Percentiles rank a stretch among this genome's conserved stretches.
phyloP scores from a whole-genome alignment of 192 early-diverging fungal genomes.

The Phlyctochytrium bullatum region DNA sequence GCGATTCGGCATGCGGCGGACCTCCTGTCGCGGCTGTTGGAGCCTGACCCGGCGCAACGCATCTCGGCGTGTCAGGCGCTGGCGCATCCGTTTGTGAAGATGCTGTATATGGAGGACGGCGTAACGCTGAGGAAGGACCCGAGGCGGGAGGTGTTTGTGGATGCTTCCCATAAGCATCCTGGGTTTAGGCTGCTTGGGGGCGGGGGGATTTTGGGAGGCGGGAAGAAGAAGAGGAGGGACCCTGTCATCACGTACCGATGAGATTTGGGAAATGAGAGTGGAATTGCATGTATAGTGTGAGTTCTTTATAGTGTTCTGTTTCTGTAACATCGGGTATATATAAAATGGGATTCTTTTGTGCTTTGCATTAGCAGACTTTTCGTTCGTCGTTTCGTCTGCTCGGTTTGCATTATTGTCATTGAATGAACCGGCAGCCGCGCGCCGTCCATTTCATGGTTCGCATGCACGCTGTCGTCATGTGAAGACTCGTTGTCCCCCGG shows the following conservation, averaged over 20 bases:
- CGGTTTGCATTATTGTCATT: no score
- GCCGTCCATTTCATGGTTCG: no score
- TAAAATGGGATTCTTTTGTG: no score
- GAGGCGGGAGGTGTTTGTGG: background rate
- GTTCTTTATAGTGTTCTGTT: no score
- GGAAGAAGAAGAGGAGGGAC: background rate
- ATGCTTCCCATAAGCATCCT: background rate
- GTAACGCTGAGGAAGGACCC: background rate
- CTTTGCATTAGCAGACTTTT: no score
- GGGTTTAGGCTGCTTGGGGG: background rate
- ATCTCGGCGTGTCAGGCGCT: conserved; percentile 56
- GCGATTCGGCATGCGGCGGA: conserved; percentile 45
- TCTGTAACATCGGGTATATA: no score
- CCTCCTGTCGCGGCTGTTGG: conserved; percentile 56
- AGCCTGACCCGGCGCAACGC: conserved; percentile 50
- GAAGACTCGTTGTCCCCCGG: no score
- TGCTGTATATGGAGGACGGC: background rate
- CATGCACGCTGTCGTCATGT: no score
- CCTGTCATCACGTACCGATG: background rate
- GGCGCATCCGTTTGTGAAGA: conserved; percentile 54
- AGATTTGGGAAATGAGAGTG: no score
- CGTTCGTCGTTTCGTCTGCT: no score
- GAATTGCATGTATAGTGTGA: no score
- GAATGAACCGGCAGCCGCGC: no score
- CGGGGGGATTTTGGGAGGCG: background rate